phyloP scores from a whole-genome alignment of 345 rosid genomes.

The Ailanthus altissimus region DNA sequence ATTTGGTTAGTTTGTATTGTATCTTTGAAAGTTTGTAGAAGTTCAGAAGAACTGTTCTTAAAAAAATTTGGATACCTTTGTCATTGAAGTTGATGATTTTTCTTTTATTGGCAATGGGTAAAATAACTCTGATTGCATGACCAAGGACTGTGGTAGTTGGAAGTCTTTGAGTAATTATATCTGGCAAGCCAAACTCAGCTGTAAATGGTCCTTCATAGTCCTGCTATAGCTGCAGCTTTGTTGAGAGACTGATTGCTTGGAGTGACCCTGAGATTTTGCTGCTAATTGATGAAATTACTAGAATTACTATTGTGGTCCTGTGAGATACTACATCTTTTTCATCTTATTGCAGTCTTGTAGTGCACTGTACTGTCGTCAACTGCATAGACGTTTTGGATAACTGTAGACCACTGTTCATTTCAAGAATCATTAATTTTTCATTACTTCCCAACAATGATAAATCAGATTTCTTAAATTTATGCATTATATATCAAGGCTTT shows the following conservation, averaged over 20 bases:
- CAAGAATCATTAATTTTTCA: not conserved
- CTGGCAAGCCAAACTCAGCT: not conserved
- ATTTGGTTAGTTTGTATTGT: not conserved
- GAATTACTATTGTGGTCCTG: not conserved
- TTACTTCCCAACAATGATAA: not conserved
- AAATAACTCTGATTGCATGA: not conserved
- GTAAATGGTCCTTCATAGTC: not conserved
- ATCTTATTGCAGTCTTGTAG: not conserved
- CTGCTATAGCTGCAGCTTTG: conserved; percentile 8
- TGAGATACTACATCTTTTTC: not conserved
- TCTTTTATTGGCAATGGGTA: not conserved
- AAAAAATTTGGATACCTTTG: not conserved
- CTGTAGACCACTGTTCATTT: not conserved
- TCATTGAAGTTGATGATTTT: not conserved
- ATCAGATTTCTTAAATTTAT: no score
- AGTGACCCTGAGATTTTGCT: not conserved
- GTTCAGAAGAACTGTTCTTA: not conserved
- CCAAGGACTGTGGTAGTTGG: not conserved
- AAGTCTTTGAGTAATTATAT: not conserved
- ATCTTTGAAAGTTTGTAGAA: not conserved
- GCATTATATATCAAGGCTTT: not conserved
- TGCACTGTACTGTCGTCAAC: not conserved
- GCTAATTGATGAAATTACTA: not conserved
- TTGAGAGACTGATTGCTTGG: conserved; percentile 1
- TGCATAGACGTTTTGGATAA: not conserved